phyloP scores from a whole-genome alignment of 2,329 filamentous ascomycete species.

The Amylocarpus encephaloides region DNA sequence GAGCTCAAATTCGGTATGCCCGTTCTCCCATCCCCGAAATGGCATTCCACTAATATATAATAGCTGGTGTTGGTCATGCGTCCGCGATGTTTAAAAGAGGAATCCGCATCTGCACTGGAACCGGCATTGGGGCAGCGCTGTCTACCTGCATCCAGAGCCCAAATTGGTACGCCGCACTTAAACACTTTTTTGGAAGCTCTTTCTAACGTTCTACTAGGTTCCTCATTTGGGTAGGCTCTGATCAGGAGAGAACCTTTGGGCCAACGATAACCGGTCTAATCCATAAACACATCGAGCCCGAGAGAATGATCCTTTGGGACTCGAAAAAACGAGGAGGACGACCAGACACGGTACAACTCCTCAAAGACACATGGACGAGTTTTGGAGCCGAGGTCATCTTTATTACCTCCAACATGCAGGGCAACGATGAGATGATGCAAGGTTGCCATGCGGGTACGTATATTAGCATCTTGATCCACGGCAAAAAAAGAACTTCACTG shows the following conservation, averaged over 20 bases:
- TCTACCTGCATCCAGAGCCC: conserved; percentile 38
- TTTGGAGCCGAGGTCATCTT: conserved; percentile 39
- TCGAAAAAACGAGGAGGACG: conserved; percentile 37
- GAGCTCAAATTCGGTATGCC: conserved; percentile 37
- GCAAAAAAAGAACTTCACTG: conserved; percentile 5
- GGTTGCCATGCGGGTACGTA: conserved; percentile 35
- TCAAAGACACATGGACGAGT: conserved; percentile 35
- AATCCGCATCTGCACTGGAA: conserved; percentile 38
- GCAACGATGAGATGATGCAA: conserved; percentile 40
- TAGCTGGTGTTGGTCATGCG: conserved; percentile 38
- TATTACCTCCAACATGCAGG: conserved; percentile 37
- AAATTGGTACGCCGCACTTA: conserved; percentile 29
- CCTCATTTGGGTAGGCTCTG: conserved; percentile 39
- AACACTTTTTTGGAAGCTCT: background rate
- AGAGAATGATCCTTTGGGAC: conserved; percentile 39
- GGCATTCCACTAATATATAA: conserved; percentile 13
- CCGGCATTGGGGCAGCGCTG: conserved; percentile 37
- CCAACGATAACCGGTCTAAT: conserved; percentile 36
- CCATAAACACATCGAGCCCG: conserved; percentile 35
- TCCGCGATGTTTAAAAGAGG: conserved; percentile 39
- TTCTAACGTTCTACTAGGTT: conserved; percentile 29
- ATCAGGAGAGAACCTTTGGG: conserved; percentile 38
- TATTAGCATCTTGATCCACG: background rate
- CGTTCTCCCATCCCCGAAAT: background rate
- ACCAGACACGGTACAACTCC: conserved; percentile 34